phyloP scores from a whole-genome alignment of 2,329 filamentous ascomycete genomes.

The Alternaria longipes region DNA sequence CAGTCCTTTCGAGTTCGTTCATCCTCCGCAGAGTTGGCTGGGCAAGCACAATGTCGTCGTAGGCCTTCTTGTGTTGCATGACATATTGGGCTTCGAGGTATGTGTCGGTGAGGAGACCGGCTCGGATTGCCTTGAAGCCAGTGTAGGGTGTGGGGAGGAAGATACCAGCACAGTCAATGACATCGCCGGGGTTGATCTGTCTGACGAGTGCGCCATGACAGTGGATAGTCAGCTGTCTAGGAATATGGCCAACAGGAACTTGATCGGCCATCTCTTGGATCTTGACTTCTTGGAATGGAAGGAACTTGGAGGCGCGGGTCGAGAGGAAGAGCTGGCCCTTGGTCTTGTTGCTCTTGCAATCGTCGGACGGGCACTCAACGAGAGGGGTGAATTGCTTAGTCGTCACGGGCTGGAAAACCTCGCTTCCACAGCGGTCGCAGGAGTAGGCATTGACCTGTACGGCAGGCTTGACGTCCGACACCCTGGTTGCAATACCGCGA shows the following conservation, averaged over 20 bases:
- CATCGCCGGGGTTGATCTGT: constrained; percentile 90
- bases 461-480: constrained; percentile 96
- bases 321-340: constrained; percentile 95
- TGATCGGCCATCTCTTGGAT: constrained; percentile 99
- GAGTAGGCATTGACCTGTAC: constrained; percentile 99
- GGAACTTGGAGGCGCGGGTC: constrained; percentile 94
- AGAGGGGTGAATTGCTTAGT: constrained; percentile 91
- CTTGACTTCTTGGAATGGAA: constrained; percentile 98
- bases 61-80: constrained; percentile 96
- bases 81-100: constrained; percentile 95
- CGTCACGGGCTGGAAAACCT: constrained; percentile 95
- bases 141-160: constrained; percentile 98
- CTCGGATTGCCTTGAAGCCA: constrained; percentile 97
- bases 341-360: constrained; percentile 88
- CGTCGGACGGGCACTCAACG: constrained; percentile 84
- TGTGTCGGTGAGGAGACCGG: constrained; percentile 95
- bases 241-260: constrained; percentile 97
- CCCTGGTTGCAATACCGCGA: constrained; percentile 90
- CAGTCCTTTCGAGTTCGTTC: constrained; percentile 82
- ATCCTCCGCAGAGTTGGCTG: constrained; percentile 82
- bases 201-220: constrained; percentile 88
- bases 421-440: constrained; percentile 93
- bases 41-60: constrained; percentile 89
- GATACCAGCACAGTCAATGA: constrained; percentile 92
- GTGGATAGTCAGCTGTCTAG: constrained; percentile 86